Conservation (phyloP, 495 filamentous ascomycete species). For the Neurospora cerealis region DNA sequence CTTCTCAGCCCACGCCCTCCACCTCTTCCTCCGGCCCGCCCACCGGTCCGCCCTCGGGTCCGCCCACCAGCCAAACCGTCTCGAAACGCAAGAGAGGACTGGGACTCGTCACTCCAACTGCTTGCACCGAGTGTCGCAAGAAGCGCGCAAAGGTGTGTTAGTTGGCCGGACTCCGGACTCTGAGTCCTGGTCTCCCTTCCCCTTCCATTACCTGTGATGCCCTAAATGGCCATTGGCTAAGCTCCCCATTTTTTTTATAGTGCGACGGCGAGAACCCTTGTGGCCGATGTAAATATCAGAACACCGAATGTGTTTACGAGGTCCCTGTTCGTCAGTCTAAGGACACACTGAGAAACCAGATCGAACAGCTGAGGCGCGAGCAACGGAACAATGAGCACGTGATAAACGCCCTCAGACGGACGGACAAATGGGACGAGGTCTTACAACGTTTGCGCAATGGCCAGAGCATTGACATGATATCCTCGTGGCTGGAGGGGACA, state of each 20-base stretch:
- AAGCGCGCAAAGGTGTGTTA: conserved; percentile 43
- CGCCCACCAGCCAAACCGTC: conserved; percentile 5
- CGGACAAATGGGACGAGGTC: conserved; percentile 37
- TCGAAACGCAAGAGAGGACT: conserved; percentile 40
- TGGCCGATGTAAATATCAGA: conserved; percentile 37
- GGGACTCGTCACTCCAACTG: conserved; percentile 44
- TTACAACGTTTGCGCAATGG: conserved; percentile 37
- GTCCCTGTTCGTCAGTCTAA: conserved; percentile 45
- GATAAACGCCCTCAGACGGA: conserved; percentile 33
- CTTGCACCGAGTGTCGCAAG: conserved; percentile 49
- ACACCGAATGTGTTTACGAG: conserved; percentile 43
- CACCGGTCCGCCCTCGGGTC: not conserved
- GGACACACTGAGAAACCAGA: conserved; percentile 41
- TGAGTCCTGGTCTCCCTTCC: not conserved
- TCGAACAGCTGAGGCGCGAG: conserved; percentile 38
- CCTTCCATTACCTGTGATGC: not conserved
- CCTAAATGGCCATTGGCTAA: not conserved
- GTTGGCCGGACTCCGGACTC: not conserved
- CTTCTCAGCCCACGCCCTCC: conserved; percentile 13
- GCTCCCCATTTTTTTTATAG: conserved; percentile 13
- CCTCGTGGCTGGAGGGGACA: conserved; percentile 31
- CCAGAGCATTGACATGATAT: conserved; percentile 38
- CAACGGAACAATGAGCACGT: conserved; percentile 37
- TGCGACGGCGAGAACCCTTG: conserved; percentile 47
- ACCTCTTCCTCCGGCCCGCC: conserved; percentile 9